A percentile compares a stretch with the other conserved stretches of the same genome.
Conservation (phyloP, 2,329 filamentous ascomycete genomes). For the Apiospora koreana region DNA sequence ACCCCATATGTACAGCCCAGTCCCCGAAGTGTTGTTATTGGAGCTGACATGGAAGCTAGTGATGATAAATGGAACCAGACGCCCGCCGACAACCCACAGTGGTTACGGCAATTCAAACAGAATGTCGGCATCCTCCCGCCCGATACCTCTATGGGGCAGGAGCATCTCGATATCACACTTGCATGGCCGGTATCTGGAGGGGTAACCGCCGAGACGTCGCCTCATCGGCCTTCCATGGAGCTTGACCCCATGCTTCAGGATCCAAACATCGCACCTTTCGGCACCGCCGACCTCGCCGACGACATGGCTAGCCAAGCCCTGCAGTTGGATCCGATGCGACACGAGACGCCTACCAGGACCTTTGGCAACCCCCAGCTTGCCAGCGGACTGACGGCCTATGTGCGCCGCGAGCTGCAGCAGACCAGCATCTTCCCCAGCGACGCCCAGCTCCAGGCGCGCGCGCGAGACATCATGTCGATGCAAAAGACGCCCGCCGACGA, state of each 20-base stretch:
- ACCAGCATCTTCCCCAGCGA: slow-evolving; percentile 49
- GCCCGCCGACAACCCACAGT: slow-evolving; percentile 63
- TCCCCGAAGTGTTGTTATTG: neutral
- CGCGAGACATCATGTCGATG: slow-evolving; percentile 48
- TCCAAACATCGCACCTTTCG: slow-evolving; percentile 33
- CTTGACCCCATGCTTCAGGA: slow-evolving; percentile 40
- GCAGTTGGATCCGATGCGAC: slow-evolving; percentile 43
- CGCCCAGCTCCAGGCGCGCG: slow-evolving; percentile 46
- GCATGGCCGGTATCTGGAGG: slow-evolving; percentile 52
- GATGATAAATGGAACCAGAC: slow-evolving; percentile 68
- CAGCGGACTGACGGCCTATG: slow-evolving; percentile 51
- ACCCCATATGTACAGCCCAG: no score
- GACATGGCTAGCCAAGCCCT: slow-evolving; percentile 50
- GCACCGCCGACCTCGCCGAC: slow-evolving; percentile 28
- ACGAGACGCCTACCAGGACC: slow-evolving; percentile 48
- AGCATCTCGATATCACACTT: slow-evolving; percentile 23
- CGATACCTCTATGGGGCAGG: slow-evolving; percentile 35
- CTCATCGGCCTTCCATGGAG: slow-evolving; percentile 35
- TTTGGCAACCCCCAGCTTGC: slow-evolving; percentile 63
- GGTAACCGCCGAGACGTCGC: slow-evolving; percentile 47
- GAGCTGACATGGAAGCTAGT: slow-evolving; percentile 34
- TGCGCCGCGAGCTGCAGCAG: slow-evolving; percentile 40
- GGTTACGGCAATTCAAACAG: slow-evolving; percentile 64
- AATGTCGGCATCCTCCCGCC: slow-evolving; percentile 52
- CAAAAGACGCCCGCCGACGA: slow-evolving; percentile 57